Conservation (phyloP, 495 filamentous ascomycete species). For the Neurospora sp. region DNA sequence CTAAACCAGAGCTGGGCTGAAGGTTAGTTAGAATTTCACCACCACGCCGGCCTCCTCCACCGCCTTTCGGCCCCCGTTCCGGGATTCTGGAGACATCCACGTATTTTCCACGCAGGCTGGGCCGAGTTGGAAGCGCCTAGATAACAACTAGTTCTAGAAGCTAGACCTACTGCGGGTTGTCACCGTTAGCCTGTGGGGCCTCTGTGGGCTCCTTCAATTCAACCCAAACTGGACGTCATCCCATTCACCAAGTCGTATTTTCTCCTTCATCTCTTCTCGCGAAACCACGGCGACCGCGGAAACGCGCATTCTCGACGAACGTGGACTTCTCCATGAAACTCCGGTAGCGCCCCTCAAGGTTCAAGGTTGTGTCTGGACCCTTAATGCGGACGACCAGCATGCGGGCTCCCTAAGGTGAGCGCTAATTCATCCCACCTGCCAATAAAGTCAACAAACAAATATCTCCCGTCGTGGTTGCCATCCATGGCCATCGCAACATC, state of each 20-base stretch:
- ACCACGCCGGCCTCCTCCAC: background rate
- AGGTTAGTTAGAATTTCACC: background rate
- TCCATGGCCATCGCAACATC: background rate
- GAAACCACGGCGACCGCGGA: background rate
- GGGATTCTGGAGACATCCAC: background rate
- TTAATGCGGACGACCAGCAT: background rate
- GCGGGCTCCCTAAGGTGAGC: background rate
- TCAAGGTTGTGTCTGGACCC: background rate
- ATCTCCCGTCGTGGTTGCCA: background rate
- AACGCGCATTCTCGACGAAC: background rate
- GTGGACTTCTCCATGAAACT: background rate
- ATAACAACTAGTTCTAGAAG: background rate
- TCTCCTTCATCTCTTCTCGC: background rate
- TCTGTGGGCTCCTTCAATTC: background rate
- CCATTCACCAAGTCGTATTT: background rate
- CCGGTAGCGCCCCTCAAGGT: background rate
- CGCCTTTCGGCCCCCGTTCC: background rate
- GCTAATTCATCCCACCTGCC: background rate
- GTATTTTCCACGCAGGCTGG: background rate
- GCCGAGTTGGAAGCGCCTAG: background rate
- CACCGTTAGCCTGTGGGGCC: background rate
- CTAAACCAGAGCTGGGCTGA: background rate
- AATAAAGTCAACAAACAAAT: background rate
- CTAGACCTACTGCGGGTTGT: background rate
- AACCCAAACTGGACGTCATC: background rate